A percentile compares a stretch with the other conserved stretches of the same genome.
phyloP scores from a whole-genome alignment of 257 asterid species.

The Perilla frutescens region DNA sequence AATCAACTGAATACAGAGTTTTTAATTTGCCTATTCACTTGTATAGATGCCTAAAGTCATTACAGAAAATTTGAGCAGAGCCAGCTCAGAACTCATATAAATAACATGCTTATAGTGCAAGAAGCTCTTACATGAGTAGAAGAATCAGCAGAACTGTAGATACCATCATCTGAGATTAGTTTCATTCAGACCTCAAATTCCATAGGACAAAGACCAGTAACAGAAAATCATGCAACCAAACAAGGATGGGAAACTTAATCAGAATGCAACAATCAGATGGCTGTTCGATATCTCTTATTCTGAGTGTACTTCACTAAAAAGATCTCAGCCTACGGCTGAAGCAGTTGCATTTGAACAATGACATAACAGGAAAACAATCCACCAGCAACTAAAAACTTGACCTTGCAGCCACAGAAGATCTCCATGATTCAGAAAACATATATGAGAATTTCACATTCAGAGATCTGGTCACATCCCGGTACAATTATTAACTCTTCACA shows the following conservation, averaged over 20 bases:
- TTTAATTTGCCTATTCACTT: not conserved
- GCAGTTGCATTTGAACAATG: constrained; percentile 32
- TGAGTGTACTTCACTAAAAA: constrained; percentile 27
- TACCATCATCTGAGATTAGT: constrained; percentile 47
- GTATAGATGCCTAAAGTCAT: constrained; percentile 16
- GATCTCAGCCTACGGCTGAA: constrained; percentile 30
- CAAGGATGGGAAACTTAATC: constrained; percentile 38
- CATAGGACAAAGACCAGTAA: constrained; percentile 45
- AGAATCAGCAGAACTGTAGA: constrained; percentile 42
- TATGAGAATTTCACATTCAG: constrained; percentile 27
- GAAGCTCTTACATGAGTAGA: constrained; percentile 53
- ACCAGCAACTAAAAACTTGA: constrained; percentile 24
- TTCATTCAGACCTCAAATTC: constrained; percentile 45
- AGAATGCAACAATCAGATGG: constrained; percentile 38
- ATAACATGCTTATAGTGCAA: constrained; percentile 37
- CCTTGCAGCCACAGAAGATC: constrained; percentile 23
- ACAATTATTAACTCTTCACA: constrained; percentile 1
- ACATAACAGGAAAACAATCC: constrained; percentile 30
- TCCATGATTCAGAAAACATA: constrained; percentile 15
- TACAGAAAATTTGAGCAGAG: constrained; percentile 11
- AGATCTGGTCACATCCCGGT: constrained; percentile 28
- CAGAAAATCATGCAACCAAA: constrained; percentile 45
- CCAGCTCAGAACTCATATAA: constrained; percentile 9
- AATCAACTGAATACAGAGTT: not conserved
- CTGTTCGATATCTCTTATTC: constrained; percentile 31